Percentiles rank a stretch among this genome's conserved stretches.
Conservation (phyloP, 73 alveolate species). For the Symbiodinium pilosum region DNA sequence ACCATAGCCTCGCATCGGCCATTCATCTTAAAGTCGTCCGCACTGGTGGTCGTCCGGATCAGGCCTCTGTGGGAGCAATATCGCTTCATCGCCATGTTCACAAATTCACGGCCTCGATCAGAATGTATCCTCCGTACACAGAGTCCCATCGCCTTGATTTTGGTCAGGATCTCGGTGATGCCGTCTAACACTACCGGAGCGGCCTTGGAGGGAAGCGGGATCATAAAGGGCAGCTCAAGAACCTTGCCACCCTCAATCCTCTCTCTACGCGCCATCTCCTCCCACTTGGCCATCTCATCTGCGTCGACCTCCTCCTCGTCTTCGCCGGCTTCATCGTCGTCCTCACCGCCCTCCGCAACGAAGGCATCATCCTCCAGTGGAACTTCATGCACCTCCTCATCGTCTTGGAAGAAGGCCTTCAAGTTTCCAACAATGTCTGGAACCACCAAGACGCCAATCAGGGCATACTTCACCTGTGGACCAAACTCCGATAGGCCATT, state of each 20-base stretch:
- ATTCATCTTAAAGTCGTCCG: not conserved
- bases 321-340: no score
- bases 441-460: not conserved
- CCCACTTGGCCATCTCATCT: not conserved
- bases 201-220: not conserved
- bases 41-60: not conserved
- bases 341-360: no score
- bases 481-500: not conserved
- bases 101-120: not conserved
- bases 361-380: not conserved
- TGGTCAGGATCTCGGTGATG: not conserved
- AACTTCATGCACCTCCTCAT: not conserved
- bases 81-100: not conserved
- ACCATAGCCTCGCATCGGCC: not conserved
- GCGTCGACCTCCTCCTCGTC: not conserved
- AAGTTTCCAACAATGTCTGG: not conserved
- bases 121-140: not conserved
- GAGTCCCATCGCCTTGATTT: not conserved
- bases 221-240: not conserved
- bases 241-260: not conserved
- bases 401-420: not conserved
- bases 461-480: not conserved
- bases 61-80: not conserved
- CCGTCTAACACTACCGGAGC: not conserved
- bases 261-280: not conserved